Evolutionary conservation across 768 basidiomycete species (phyloP).

Genomic region (Pulveroboletus frians): DNA sequence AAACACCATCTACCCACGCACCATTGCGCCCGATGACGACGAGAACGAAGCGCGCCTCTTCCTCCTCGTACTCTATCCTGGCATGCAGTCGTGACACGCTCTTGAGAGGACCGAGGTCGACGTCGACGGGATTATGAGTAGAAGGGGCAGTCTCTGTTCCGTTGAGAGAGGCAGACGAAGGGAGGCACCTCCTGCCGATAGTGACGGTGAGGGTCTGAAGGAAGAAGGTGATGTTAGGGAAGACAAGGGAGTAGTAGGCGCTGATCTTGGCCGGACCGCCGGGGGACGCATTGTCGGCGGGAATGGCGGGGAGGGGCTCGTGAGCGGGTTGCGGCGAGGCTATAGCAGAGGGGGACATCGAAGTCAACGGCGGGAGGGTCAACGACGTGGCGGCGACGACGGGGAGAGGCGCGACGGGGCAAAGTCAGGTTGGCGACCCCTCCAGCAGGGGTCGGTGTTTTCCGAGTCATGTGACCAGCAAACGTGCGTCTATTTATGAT

Average conservation of each 20-base stretch:
- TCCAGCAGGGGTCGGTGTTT: constrained; percentile 7
- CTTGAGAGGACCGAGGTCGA: constrained; percentile 94
- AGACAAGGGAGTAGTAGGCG: constrained; percentile 91
- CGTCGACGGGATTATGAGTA: constrained; percentile 53
- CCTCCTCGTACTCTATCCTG: constrained; percentile 89
- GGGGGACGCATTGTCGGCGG: constrained; percentile 5
- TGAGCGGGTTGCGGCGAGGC: constrained; percentile 6
- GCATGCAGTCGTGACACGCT: constrained; percentile 97
- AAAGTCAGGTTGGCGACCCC: constrained; percentile 1
- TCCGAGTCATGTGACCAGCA: constrained; percentile 16
- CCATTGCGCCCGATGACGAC: constrained; percentile 95
- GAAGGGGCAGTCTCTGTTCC: constrained; percentile 37
- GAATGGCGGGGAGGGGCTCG: constrained; percentile 3
- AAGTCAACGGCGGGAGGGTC: constrained; percentile 8
- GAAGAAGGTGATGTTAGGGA: constrained; percentile 94
- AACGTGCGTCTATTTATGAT: constrained; percentile 15
- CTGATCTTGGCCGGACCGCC: constrained; percentile 69
- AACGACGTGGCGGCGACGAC: constrained; percentile 7
- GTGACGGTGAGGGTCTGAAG: constrained; percentile 92
- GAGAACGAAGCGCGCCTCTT: constrained; percentile 82
- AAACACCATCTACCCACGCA: constrained; percentile 97
- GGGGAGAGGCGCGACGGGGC: constrained; percentile 4
- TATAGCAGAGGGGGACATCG: constrained; percentile 24
- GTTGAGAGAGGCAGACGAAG: constrained; percentile 48
- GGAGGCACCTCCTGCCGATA: constrained; percentile 83